These are phyloP conservation scores for Coprinopsis cinerea DNA, from an alignment of 768 basidiomycete genomes.

Conservation along the genomic window DNA sequence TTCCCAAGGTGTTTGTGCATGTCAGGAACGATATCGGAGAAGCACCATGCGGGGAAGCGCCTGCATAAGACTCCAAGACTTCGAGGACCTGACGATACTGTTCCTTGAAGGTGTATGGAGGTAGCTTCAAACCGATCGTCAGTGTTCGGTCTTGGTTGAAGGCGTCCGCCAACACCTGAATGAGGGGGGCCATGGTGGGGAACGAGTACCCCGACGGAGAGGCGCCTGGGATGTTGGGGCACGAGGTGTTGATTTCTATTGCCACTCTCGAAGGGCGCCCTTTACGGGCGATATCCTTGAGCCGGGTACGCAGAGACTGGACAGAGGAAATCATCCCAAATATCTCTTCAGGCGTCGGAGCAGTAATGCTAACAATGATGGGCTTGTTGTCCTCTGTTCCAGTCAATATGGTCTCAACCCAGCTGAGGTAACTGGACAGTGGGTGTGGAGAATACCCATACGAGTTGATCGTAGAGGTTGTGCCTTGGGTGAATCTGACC, in stretches of 20 bases:
- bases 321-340: slow-evolving; percentile 52
- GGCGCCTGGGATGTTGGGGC: slow-evolving; percentile 66
- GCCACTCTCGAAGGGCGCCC: slow-evolving; percentile 39
- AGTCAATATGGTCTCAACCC: slow-evolving; percentile 49
- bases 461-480: slow-evolving; percentile 67
- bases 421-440: slow-evolving; percentile 57
- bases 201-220: slow-evolving; percentile 67
- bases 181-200: slow-evolving; percentile 42
- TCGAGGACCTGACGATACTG: slow-evolving; percentile 54
- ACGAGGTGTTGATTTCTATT: slow-evolving; percentile 80
- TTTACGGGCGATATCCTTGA: slow-evolving; percentile 19
- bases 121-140: slow-evolving; percentile 72
- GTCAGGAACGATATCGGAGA: slow-evolving; percentile 67
- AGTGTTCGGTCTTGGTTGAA: slow-evolving; percentile 46
- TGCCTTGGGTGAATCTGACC: slow-evolving; percentile 53
- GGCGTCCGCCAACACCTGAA: slow-evolving; percentile 47
- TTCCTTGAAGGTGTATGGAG: slow-evolving; percentile 60
- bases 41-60: slow-evolving; percentile 10
- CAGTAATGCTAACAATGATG: slow-evolving; percentile 76
- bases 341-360: slow-evolving; percentile 48
- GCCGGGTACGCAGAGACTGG: slow-evolving; percentile 46
- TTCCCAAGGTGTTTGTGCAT: slow-evolving; percentile 78
- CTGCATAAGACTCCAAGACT: slow-evolving; percentile 36
- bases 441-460: slow-evolving; percentile 86
- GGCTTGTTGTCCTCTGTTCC: slow-evolving; percentile 31